Conservation (phyloP, 805 yeast genomes). For the Monosporozyma yasuniensis region DNA sequence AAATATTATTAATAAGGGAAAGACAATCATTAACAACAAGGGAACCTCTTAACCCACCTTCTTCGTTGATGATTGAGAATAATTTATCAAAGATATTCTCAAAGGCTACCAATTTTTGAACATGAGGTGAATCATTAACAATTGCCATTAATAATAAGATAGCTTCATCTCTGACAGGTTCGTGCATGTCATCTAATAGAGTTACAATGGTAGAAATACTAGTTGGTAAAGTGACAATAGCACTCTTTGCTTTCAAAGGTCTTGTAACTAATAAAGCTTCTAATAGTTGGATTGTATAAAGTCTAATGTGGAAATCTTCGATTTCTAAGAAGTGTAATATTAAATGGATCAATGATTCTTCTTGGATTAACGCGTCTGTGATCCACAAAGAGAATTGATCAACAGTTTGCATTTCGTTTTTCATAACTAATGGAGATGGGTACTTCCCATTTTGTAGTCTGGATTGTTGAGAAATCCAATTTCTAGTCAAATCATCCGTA, state of each 20-base stretch:
- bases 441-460: conserved; percentile 68
- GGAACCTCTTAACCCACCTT: conserved; percentile 85
- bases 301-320: conserved; percentile 63
- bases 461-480: conserved; percentile 68
- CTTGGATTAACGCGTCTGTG: conserved; percentile 82
- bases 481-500: conserved; percentile 53
- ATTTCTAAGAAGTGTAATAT: conserved; percentile 42
- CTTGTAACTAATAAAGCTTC: conserved; percentile 79
- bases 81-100: conserved; percentile 83
- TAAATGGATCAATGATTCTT: conserved; percentile 34
- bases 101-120: conserved; percentile 89
- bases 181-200: conserved; percentile 55
- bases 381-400: conserved; percentile 93
- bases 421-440: conserved; percentile 60
- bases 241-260: conserved; percentile 61
- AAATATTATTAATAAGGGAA: conserved; percentile 58
- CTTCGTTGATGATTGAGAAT: conserved; percentile 71
- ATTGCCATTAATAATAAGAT: conserved; percentile 75
- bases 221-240: conserved; percentile 62
- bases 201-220: conserved; percentile 70
- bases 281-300: conserved; percentile 75
- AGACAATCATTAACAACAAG: conserved; percentile 87
- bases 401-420: conserved; percentile 38
- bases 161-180: conserved; percentile 84
- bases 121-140: conserved; percentile 70